Base-by-base conservation (phyloP, 768 basidiomycete genomes). In the Lepiota brunneoincarnata region DNA sequence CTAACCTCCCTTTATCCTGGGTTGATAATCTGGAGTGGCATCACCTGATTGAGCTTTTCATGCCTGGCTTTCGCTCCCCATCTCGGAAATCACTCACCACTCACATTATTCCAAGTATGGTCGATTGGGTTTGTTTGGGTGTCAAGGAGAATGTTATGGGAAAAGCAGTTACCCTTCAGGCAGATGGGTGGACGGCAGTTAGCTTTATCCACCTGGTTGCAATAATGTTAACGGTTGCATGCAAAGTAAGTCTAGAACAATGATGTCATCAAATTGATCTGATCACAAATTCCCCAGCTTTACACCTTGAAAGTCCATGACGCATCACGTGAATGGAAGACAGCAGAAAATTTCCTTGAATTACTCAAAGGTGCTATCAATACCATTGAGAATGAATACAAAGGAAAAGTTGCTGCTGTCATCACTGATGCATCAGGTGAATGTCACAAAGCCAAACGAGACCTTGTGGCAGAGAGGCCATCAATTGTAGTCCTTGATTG, bases 401-500 rank as follows among this genome's bases (percentile, higher is more conserved):
- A 54, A 3, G 54, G 63, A 5, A 62, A 24, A 10, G 51, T 74
- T 3, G 58, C 71, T 40, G 70, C 68, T 21, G 42, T 68, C 28
- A 64, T 60, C 15, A 64, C 68, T 3, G 70, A 76, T 67, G 67
- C 71, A 23, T 69, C 63, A 4, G 74, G 71, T 2, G 72, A 75
- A 38, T 65, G 66, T 4, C 20, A 20, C 6, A 68, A 67, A 53
- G 65, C 67, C 15, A 48, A 60, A 0, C 21, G 18, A 0, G 43
- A 64, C 0, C 54, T 71, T 7, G 26, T 6, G 5, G 12, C 1
- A 17, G 9, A 58, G 57, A n/a, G 55, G 55, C 49, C 51, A 2
- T 45, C 45, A 24, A 50, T 61, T 9, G 55, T 63, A 17, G 54
- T 54, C 37, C 49, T 56, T 37, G 45, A 60, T 39, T 71, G 66